A percentile compares a stretch with the other conserved stretches of the same genome.
phyloP scores from a whole-genome alignment of 2,329 filamentous ascomycete genomes.

The Tolypocladium cylindrosporum region DNA sequence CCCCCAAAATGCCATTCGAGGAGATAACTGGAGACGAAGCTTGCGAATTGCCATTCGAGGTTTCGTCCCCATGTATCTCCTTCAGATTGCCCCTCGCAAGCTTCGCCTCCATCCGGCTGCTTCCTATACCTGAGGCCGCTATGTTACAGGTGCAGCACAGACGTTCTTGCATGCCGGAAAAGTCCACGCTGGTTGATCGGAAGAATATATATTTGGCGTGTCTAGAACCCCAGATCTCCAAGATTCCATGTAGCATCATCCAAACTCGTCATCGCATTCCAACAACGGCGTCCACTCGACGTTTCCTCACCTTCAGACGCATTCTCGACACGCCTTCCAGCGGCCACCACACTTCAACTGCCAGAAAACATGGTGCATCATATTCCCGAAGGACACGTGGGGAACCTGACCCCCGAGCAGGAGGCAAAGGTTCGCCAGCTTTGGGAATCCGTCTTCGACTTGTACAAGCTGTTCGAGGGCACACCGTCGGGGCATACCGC shows the following conservation, averaged over 20 bases:
- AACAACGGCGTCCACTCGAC: not conserved
- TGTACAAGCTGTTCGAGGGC: constrained; percentile 52
- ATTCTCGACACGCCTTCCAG: not conserved
- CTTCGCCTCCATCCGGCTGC: not conserved
- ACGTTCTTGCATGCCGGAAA: no score
- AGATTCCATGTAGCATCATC: not conserved
- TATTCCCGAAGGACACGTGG: constrained; percentile 52
- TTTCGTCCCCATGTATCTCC: no score
- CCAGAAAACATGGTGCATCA: not conserved
- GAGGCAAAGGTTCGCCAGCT: constrained; percentile 81
- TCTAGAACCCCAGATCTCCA: not conserved
- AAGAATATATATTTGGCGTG: not conserved
- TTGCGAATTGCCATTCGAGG: no score
- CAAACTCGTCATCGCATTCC: not conserved
- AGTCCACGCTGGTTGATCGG: not conserved
- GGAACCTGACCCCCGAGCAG: constrained; percentile 78
- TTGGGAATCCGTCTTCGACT: constrained; percentile 66
- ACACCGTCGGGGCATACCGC: constrained; percentile 11
- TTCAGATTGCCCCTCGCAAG: not conserved
- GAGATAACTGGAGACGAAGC: no score
- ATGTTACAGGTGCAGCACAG: not conserved
- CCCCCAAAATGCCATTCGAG: no score
- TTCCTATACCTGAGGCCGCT: not conserved
- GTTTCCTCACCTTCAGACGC: not conserved
- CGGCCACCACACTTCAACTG: not conserved